Evolutionary conservation across 2,329 filamentous ascomycete genomes (phyloP), one percentile per base, ranked within the genome.

Genomic region (Colletotrichum zoysiae): DNA sequence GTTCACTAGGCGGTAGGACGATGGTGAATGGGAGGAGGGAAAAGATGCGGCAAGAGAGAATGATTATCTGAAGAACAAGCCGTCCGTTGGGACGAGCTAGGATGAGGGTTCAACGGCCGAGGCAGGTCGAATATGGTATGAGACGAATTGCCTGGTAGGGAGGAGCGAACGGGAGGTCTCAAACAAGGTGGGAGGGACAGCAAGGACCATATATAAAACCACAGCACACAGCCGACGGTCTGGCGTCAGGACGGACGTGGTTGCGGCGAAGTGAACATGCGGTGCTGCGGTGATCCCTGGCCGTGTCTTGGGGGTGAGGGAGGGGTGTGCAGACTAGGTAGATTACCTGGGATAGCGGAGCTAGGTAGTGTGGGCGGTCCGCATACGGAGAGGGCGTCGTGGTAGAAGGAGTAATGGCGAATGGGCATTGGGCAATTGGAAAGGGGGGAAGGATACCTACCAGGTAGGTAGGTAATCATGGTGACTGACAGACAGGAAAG

Each of bases 281-380:
- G n/a, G 60, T 61, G 55, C 70, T 71, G 56, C 70, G 67, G 55
- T 73, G 61, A 73, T 66, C 67, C 70, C 61, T 71, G 70, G 38
- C 46, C 44, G 18, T 42, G 50, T 55, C 35, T 57, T 60, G 26
- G 55, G 66, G 44, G 23, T 56, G 66, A 60, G 51, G 44, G 18
- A 44, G 51, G 51, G 67, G 67, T 38, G 55, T 12, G 64, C 38
- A 30, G 30, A 30, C 30, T 30, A 30, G 26, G 56, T 55, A 60
- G 44, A 40, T 59, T 70, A 60, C 46, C 59, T 58, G 51, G 67
- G 70, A 60, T 51, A 26, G 56, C 51, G 61, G 67, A 66, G 60
- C 70, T 73, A 71, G n/a, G n/a, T n/a, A n/a, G 70, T 42, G 56
- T 71, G 67, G 70, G 56, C 67, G 70, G 65, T 71, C 70, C 70